Evolutionary conservation across 306 rosid genomes (phyloP), one percentile per base, ranked within the genome.

Genomic region (Corylus avellana): DNA sequence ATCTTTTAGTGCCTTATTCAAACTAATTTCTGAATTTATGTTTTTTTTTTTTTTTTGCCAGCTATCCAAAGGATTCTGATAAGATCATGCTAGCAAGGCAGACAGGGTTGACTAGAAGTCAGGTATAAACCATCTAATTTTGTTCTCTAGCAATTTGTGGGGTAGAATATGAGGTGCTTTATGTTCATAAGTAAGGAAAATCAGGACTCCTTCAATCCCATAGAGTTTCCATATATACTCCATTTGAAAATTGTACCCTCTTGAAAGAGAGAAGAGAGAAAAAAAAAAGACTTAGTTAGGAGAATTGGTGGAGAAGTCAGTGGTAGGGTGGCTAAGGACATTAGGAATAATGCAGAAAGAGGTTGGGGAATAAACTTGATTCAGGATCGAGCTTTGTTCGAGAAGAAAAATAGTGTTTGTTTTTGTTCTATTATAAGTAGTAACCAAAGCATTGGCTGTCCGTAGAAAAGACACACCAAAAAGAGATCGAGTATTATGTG

Each of bases 61-160:
- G 93, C 79, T 92, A 92, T 49, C 97, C 97, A 4, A 92, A 92
- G 86, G 97, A 92, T 78, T 92, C 97, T 72, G 97, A 92, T 67
- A 92, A 92, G 92, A 91, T 81, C 84, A 87, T 89, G 95, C 91
- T 92, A 66, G 97, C 97, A 58, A 85, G 97, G 87, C 95, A 89
- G 84, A 89, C 95, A 48, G 97, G 97, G 72, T 86, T 92, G 83
- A 86, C 92, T 75, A 87, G 95, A 89, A 90, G 93, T 85, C 97
- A 92, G 97, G 97, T 92, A 85, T 73, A 72, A 74, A 12, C 46
- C 63, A 79, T 29, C 63, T 47, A 70, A 37, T 42, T 17, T 3
- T 64, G 22, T 68, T 20, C 8, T 56, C 39, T 53, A 29, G 77
- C 55, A 62, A 47, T 63, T 83, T 57, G 37, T n/a, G 58, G 12